phyloP scores from a whole-genome alignment of 2,329 filamentous ascomycete species.

The Beauveria medogensis region DNA sequence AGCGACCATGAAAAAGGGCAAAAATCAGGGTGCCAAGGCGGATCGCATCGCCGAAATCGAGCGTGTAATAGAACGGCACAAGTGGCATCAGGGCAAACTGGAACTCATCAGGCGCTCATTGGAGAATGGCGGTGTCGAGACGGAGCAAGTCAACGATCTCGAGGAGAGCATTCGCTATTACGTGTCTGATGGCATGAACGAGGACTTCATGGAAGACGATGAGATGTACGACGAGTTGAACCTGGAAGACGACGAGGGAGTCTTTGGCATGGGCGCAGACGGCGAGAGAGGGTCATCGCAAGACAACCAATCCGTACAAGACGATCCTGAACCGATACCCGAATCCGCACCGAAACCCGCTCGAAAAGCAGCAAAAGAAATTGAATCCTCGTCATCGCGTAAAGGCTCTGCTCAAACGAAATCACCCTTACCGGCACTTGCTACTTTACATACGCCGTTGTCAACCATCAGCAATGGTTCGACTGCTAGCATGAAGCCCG shows the following conservation, averaged over 20 bases:
- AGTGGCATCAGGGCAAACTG: constrained; percentile 90
- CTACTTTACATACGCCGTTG: constrained; percentile 74
- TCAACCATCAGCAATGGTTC: constrained; percentile 53
- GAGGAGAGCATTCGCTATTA: constrained; percentile 95
- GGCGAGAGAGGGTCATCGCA: constrained; percentile 89
- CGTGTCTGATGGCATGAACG: constrained; percentile 78
- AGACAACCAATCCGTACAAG: constrained; percentile 85
- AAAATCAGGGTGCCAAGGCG: constrained; percentile 73
- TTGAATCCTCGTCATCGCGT: constrained; percentile 39
- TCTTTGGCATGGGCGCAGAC: constrained; percentile 72
- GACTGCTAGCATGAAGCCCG: constrained; percentile 78
- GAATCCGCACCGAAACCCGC: constrained; percentile 40
- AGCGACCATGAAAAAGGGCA: constrained; percentile 88
- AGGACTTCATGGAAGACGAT: constrained; percentile 91
- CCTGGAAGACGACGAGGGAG: constrained; percentile 84
- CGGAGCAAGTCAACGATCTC: constrained; percentile 76
- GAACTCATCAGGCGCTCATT: constrained; percentile 84
- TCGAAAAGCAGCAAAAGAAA: constrained; percentile 53
- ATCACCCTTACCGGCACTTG: constrained; percentile 85
- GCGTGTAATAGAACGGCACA: constrained; percentile 78
- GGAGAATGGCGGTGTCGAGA: constrained; percentile 86
- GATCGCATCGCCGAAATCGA: constrained; percentile 86
- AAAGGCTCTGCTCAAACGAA: constrained; percentile 86
- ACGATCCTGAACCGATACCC: constrained; percentile 54
- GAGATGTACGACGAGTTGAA: constrained; percentile 91